These are phyloP conservation scores for Candida andamanensis DNA, from an alignment of 805 yeast species.

Conservation along the genomic window DNA sequence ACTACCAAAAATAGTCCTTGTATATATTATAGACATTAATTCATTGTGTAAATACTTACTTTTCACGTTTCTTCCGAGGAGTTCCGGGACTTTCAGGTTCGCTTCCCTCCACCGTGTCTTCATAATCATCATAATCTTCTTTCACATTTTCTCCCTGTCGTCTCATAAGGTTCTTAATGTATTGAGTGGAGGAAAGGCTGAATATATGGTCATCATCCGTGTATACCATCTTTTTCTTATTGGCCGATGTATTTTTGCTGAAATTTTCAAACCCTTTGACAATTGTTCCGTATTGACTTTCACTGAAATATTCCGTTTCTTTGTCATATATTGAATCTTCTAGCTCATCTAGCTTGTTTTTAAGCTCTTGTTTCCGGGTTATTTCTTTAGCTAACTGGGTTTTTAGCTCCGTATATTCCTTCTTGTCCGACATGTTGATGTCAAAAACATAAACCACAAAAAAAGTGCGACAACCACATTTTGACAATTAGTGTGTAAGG, in stretches of 20 bases:
- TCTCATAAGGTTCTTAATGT: constrained; percentile 52
- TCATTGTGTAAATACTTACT: constrained; percentile 20
- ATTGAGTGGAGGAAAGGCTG: constrained; percentile 68
- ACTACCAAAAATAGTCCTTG: constrained; percentile 20
- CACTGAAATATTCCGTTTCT: constrained; percentile 74
- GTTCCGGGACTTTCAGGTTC: constrained; percentile 3
- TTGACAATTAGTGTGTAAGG: too few relatives aligned
- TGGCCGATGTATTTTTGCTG: constrained; percentile 38
- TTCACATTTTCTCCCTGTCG: constrained; percentile 32
- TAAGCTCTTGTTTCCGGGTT: constrained; percentile 57
- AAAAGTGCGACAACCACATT: too few relatives aligned
- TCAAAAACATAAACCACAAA: too few relatives aligned
- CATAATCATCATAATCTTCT: constrained; percentile 35
- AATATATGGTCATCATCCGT: constrained; percentile 78
- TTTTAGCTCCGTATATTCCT: constrained; percentile 63
- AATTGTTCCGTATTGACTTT: constrained; percentile 70
- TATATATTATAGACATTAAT: constrained; percentile 2
- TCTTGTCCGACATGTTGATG: constrained; percentile 12
- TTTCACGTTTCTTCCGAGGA: constrained; percentile 26
- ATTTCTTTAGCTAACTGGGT: constrained; percentile 62
- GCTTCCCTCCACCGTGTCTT: constrained; percentile 29
- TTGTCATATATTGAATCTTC: constrained; percentile 78
- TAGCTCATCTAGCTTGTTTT: constrained; percentile 52
- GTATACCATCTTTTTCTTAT: constrained; percentile 46
- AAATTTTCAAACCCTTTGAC: constrained; percentile 89